Evolutionary conservation across 345 rosid species (phyloP).

Genomic region (Sisymbrium irio): DNA sequence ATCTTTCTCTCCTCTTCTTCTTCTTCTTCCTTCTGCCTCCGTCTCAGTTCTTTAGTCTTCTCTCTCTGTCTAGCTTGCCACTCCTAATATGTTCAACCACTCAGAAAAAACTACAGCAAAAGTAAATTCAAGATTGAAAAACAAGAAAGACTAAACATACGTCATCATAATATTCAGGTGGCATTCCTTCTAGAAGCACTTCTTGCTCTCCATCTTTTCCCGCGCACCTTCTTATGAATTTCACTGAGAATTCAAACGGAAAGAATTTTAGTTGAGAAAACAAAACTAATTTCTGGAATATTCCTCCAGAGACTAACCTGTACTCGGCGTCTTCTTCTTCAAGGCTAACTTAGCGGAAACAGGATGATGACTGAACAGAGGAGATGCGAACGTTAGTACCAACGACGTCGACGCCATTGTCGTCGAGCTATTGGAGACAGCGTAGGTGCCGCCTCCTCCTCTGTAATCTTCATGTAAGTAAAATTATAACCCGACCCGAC

Average conservation of each 20-base stretch:
- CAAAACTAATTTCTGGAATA: background rate
- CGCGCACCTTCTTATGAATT: constrained; percentile 50
- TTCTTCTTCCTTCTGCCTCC: constrained; percentile 61
- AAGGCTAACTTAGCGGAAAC: constrained; percentile 14
- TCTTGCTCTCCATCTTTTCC: constrained; percentile 43
- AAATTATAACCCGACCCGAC: too few species aligned
- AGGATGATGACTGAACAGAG: constrained; percentile 11
- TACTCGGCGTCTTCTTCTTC: too few species aligned
- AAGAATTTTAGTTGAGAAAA: background rate
- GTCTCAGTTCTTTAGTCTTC: constrained; percentile 65
- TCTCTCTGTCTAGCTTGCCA: constrained; percentile 82
- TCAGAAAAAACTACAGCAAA: background rate
- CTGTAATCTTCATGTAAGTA: too few species aligned
- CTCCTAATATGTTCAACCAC: constrained; percentile 54
- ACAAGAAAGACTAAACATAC: constrained; percentile 28
- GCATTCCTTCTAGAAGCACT: constrained; percentile 78
- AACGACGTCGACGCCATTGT: constrained; percentile 49
- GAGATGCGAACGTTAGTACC: constrained; percentile 39
- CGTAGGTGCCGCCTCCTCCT: too few species aligned
- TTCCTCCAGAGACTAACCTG: constrained; percentile 31
- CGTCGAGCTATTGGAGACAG: background rate
- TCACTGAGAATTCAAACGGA: constrained; percentile 1
- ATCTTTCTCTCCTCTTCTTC: constrained; percentile 86
- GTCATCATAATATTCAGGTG: constrained; percentile 81
- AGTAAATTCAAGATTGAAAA: background rate